phyloP scores from a whole-genome alignment of 345 rosid species.

The Lepidium sativum region DNA sequence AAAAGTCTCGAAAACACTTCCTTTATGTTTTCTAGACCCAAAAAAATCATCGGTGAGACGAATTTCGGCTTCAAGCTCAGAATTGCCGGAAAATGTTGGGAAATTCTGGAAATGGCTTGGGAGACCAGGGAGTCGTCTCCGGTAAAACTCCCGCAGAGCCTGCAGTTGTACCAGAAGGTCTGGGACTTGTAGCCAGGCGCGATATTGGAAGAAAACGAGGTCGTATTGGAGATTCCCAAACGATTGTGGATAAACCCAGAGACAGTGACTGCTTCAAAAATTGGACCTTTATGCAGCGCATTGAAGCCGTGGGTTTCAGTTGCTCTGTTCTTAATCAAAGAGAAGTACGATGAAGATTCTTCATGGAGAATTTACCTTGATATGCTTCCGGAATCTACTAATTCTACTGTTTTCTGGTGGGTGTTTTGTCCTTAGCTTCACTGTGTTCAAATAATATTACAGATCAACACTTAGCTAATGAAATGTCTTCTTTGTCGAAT shows the following conservation, averaged over 20 bases:
- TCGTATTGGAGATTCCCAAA: slow-evolving; percentile 78
- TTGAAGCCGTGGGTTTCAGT: slow-evolving; percentile 88
- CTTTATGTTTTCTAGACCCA: slow-evolving; percentile 1
- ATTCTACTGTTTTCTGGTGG: slow-evolving; percentile 88
- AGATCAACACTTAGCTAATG: background rate
- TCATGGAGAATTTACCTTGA: slow-evolving; percentile 71
- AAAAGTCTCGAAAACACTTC: background rate
- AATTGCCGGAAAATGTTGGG: slow-evolving; percentile 32
- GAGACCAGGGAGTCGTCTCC: slow-evolving; percentile 49
- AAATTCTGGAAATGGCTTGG: slow-evolving; percentile 88
- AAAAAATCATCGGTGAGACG: slow-evolving; percentile 22
- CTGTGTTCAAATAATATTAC: background rate
- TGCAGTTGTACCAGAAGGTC: slow-evolving; percentile 52
- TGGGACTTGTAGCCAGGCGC: slow-evolving; percentile 71
- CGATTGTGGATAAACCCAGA: slow-evolving; percentile 86
- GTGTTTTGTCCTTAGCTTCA: slow-evolving; percentile 23
- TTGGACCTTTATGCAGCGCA: slow-evolving; percentile 60
- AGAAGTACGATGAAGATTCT: slow-evolving; percentile 57
- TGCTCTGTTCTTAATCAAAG: slow-evolving; percentile 70
- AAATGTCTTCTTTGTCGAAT: slow-evolving; percentile 30
- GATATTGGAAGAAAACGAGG: slow-evolving; percentile 72
- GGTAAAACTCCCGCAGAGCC: slow-evolving; percentile 52
- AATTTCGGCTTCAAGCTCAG: slow-evolving; percentile 19
- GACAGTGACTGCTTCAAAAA: slow-evolving; percentile 60
- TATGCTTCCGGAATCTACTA: slow-evolving; percentile 61